A percentile compares a stretch with the other conserved stretches of the same genome.
Conservation (phyloP, 164 flowering plant species). For the Chimonanthus salicifolius region DNA sequence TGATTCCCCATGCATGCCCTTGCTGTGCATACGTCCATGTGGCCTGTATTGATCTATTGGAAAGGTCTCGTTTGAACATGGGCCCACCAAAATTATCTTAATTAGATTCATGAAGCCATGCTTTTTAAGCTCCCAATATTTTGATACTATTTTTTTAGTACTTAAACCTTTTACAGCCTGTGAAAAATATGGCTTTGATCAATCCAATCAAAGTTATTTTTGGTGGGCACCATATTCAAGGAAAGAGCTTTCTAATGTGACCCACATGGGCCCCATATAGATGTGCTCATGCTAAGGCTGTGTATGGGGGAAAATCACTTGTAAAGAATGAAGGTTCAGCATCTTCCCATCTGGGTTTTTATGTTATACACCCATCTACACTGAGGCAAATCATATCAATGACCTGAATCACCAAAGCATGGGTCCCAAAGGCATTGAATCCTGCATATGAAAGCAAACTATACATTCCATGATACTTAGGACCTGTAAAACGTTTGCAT, state of each 20-base stretch:
- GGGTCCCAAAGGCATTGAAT: background rate
- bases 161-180: no score
- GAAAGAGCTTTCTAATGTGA: constrained; percentile 52
- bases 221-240: constrained; percentile 63
- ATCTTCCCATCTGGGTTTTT: background rate
- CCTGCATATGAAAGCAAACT: background rate
- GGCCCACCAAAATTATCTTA: no score
- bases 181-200: no score
- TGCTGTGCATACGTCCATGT: no score
- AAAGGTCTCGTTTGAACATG: no score
- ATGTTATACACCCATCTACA: background rate
- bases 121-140: no score
- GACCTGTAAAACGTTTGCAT: background rate
- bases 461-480: background rate
- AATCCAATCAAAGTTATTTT: constrained; percentile 14
- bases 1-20: no score
- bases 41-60: no score
- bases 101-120: no score
- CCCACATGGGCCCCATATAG: no score
- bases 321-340: background rate
- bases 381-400: background rate
- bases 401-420: background rate
- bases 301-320: background rate
- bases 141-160: no score
- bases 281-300: no score